Evolutionary conservation across 1,139 yeast genomes (phyloP), one percentile per base, ranked within the genome.

Genomic region (Yamadazyma dendronema): DNA sequence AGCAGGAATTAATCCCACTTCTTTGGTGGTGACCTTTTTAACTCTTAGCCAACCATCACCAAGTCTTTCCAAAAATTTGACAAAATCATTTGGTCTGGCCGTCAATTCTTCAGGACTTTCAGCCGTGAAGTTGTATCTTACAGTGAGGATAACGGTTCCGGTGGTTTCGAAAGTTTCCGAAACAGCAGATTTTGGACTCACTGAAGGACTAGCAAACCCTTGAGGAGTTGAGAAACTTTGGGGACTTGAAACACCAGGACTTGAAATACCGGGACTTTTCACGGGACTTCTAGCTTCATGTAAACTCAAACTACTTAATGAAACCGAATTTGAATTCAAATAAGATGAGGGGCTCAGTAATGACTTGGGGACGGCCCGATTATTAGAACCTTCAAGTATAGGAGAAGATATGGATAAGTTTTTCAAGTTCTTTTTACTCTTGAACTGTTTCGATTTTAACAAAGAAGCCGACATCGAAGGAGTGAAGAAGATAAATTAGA

Each of bases 41-140:
- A 70, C 76, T 40, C 62, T 48, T 8, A 70, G 45, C 76, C 76
- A 70, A 3, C 75, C 76, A 46, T 66, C 63, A 3, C 69, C 67
- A 2, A 64, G 65, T 29, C 67, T 50, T 39, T 67, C 67, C 28
- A 70, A 42, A 29, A 70, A 53, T 47, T 66, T 70, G 30, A 70
- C 50, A 28, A 65, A 59, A 30, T 66, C 73, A 9, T 72, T 72
- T 37, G 61, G 60, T 14, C 47, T 52, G 7, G 64, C 51, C 19
- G 60, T 41, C 33, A 70, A 57, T 43, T 70, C 75, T 34, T 57
- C 57, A 1, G 46, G 37, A 24, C 38, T 52, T 47, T 69, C 74
- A 3, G 72, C 69, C 2, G 37, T 35, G 39, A 71, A 71, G 28
- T 55, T 49, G 47, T 53, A 67, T 45, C 66, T 66, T 28, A 65